Base-by-base conservation (phyloP, 2,329 filamentous ascomycete species). In the Didymella segeticola region DNA sequence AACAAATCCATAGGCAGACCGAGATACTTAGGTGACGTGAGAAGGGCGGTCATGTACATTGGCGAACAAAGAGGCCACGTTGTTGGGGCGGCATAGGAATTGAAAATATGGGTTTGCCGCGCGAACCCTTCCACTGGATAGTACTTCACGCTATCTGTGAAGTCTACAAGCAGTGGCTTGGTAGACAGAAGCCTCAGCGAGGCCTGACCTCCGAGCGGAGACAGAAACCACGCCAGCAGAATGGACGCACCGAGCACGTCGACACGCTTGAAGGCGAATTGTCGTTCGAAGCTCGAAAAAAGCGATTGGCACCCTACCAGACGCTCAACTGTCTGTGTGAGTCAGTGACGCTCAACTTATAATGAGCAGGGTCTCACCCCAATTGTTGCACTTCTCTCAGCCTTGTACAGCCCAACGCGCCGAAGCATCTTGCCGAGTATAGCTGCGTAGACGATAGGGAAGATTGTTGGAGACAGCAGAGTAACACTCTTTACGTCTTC, bases 221-320 rank as follows among this genome's bases (percentile, higher is more conserved):
- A 46, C 11, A 46, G 12, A 2, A 46, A 23, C 31, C 43, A 46
- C 1, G 23, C 43, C 3, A 46, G 7, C 8, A 37, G 12, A 3
- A 46, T 19, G 1, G 31, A 14, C 9, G 48, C 8, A 12, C 58
- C 55, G 6, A 61, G 36, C 1, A 48, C 8, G 14, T 57, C 56
- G 3, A 58, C 9, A 14, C 41, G 39, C 1, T 46, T 47, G 2
- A 61, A 37, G 5, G 43, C 52, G n/a, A 58, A 19, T 11, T 53
- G 47, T 34, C 48, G 36, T 33, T 61, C 58, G 12, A 61, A 15
- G 5, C 48, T 49, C 10, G 51, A 46, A 27, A 53, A 61, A 2
- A 61, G 26, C 10, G 58, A 61, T 20, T 57, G 54, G 23, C 51
- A 56, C 5, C 58, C 58, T 17, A 58, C 42, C 10, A 61, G 42